phyloP scores from a whole-genome alignment of 805 yeast genomes.

The Pichia insulana region DNA sequence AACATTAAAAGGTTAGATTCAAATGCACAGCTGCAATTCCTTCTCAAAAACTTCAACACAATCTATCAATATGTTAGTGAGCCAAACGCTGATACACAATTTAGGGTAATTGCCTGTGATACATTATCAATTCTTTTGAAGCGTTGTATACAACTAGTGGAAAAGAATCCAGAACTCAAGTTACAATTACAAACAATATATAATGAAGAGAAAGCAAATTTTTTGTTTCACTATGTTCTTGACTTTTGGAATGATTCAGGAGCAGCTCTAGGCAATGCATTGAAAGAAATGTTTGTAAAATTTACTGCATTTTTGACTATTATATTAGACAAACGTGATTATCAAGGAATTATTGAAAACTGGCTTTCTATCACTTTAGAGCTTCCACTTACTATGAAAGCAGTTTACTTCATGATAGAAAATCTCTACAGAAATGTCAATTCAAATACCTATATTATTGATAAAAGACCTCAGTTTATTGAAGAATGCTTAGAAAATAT shows the following conservation, averaged over 20 bases:
- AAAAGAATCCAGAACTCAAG: slow-evolving; percentile 1
- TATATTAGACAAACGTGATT: slow-evolving; percentile 5
- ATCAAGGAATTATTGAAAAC: slow-evolving; percentile 22
- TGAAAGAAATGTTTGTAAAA: slow-evolving; percentile 52
- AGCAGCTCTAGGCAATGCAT: slow-evolving; percentile 61
- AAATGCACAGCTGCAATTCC: slow-evolving; percentile 2
- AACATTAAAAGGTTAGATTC: slow-evolving; percentile 3
- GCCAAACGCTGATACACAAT: slow-evolving; percentile 29
- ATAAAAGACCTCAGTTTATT: slow-evolving; percentile 38
- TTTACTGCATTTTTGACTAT: slow-evolving; percentile 32
- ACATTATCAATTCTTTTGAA: slow-evolving; percentile 57
- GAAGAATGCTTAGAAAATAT: slow-evolving; percentile 40
- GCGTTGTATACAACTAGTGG: slow-evolving; percentile 38
- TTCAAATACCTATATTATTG: slow-evolving; percentile 32
- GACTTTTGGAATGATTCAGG: slow-evolving; percentile 68
- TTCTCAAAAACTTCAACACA: slow-evolving; percentile 9
- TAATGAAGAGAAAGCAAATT: slow-evolving; percentile 19
- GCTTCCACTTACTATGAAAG: slow-evolving; percentile 46
- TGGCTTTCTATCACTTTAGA: slow-evolving; percentile 42
- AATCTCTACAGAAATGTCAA: slow-evolving; percentile 41
- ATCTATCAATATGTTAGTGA: slow-evolving; percentile 27
- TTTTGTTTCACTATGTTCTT: slow-evolving; percentile 43
- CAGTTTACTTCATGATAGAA: slow-evolving; percentile 54
- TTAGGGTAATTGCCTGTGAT: slow-evolving; percentile 44
- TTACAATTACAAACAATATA: slow-evolving; percentile 7